Percentiles rank a stretch among this genome's conserved stretches.
Evolutionary conservation across 2,329 filamentous ascomycete species (phyloP).

Genomic region (Sarocladium kiliense): DNA sequence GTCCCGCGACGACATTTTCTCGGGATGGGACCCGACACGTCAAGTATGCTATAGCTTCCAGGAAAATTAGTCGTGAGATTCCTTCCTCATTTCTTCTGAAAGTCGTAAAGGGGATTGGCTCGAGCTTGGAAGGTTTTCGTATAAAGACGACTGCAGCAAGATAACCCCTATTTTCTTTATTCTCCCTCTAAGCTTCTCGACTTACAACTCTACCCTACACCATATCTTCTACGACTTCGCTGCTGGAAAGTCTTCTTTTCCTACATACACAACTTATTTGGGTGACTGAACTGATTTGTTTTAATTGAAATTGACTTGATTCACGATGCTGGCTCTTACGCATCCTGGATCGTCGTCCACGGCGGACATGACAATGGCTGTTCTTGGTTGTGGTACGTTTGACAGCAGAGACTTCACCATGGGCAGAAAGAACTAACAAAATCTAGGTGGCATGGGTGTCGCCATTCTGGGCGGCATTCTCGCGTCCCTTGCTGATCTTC

Average conservation of each 20-base stretch:
- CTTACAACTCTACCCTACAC: not conserved
- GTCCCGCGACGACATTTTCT: slow-evolving; percentile 4
- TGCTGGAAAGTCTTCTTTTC: not conserved
- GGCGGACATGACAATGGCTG: slow-evolving; percentile 62
- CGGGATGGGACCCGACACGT: not conserved
- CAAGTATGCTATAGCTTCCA: not conserved
- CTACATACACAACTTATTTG: no score
- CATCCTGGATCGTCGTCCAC: slow-evolving; percentile 30
- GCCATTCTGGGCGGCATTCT: slow-evolving; percentile 80
- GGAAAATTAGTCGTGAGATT: not conserved
- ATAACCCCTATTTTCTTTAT: not conserved
- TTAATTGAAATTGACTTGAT: no score
- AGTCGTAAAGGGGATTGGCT: not conserved
- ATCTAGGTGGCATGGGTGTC: slow-evolving; percentile 77
- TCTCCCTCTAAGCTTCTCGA: not conserved
- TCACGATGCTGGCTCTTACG: slow-evolving; percentile 25
- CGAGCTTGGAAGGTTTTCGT: not conserved
- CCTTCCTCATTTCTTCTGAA: not conserved
- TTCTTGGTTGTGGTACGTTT: slow-evolving; percentile 73
- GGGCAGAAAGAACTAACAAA: not conserved
- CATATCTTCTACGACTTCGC: not conserved
- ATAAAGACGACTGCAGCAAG: not conserved
- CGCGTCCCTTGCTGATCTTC: slow-evolving; percentile 55
- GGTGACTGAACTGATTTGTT: no score
- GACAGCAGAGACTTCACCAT: not conserved